Percentiles rank a stretch among this genome's conserved stretches.
phyloP scores from a whole-genome alignment of 2,329 filamentous ascomycete species.

The Orbilia brochopaga region DNA sequence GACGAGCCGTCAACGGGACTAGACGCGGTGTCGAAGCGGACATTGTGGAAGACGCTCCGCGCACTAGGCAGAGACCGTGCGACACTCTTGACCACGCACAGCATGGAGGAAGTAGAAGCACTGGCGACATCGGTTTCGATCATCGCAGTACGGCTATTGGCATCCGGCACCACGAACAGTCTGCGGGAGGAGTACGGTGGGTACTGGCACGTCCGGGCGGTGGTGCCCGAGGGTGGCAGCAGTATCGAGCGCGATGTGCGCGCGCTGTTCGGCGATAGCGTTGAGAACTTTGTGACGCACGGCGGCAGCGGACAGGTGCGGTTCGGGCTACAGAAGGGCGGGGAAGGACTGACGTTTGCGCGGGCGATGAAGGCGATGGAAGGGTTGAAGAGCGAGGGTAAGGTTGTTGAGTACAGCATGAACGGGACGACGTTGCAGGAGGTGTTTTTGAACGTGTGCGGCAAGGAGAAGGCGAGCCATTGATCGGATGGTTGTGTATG shows the following conservation, averaged over 20 bases:
- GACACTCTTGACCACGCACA: conserved; percentile 58
- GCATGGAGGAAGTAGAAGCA: conserved; percentile 58
- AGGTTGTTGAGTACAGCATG: conserved; percentile 42
- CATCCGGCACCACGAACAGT: conserved; percentile 51
- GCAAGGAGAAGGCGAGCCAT: conserved; percentile 26
- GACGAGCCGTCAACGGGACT: conserved; percentile 57
- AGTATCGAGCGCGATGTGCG: conserved; percentile 10
- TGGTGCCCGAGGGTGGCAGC: neutral
- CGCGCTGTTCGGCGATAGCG: conserved; percentile 3
- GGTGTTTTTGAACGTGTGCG: conserved; percentile 49
- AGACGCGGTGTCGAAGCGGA: conserved; percentile 57
- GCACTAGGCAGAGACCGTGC: conserved; percentile 55
- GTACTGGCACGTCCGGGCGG: conserved; percentile 37
- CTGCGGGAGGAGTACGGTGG: conserved; percentile 44
- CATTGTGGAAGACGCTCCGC: conserved; percentile 57
- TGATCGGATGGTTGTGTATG: neutral
- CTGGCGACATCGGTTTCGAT: conserved; percentile 57
- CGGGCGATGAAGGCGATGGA: conserved; percentile 46
- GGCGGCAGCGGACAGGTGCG: conserved; percentile 34
- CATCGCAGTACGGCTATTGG: conserved; percentile 56
- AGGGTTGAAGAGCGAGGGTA: conserved; percentile 34
- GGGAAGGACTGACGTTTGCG: conserved; percentile 16
- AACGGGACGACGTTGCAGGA: conserved; percentile 47
- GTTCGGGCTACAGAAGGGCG: conserved; percentile 38
- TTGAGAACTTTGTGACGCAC: conserved; percentile 30